These are phyloP conservation scores for Termitomyces sp. DNA, from an alignment of 768 basidiomycete genomes.

Conservation along the genomic window DNA sequence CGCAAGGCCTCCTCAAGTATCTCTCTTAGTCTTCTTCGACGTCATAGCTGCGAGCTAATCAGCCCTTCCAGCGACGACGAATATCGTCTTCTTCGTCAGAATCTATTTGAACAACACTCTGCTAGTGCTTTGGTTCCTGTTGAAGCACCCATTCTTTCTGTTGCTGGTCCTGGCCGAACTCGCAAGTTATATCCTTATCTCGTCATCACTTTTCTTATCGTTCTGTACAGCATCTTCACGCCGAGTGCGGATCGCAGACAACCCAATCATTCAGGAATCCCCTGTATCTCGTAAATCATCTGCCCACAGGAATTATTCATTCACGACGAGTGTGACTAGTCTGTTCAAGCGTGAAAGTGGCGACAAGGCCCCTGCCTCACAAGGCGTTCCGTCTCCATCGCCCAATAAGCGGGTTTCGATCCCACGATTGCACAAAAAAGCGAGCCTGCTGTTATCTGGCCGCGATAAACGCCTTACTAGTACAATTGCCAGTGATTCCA, in stretches of 20 bases:
- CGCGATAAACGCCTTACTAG: slow-evolving; percentile 17
- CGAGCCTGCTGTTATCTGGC: slow-evolving; percentile 22
- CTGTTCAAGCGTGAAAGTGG: slow-evolving; percentile 35
- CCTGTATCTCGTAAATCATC: slow-evolving; percentile 8
- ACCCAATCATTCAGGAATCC: slow-evolving; percentile 1
- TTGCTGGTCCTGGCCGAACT: slow-evolving; percentile 15
- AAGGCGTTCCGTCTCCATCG: slow-evolving; percentile 1
- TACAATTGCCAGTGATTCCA: slow-evolving; percentile 11
- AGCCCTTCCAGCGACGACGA: slow-evolving; percentile 56
- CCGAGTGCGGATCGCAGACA: slow-evolving; percentile 5
- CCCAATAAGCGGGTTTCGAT: slow-evolving; percentile 22
- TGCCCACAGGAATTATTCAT: slow-evolving; percentile 19
- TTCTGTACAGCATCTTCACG: background rate
- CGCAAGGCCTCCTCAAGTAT: slow-evolving; percentile 62
- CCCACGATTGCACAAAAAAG: slow-evolving; percentile 28
- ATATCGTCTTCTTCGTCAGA: slow-evolving; percentile 64
- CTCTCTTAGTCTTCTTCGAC: background rate
- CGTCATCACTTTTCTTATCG: background rate
- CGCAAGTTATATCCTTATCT: slow-evolving; percentile 1
- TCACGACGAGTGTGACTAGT: slow-evolving; percentile 25
- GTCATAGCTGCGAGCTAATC: background rate
- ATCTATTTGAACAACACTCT: slow-evolving; percentile 58
- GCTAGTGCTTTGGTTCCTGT: slow-evolving; percentile 23
- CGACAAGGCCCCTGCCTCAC: slow-evolving; percentile 17
- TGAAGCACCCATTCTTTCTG: slow-evolving; percentile 23